Percentiles rank a stretch among this genome's conserved stretches.
Conservation (phyloP, 345 rosid genomes). For the Crucihimalaya himalaica region DNA sequence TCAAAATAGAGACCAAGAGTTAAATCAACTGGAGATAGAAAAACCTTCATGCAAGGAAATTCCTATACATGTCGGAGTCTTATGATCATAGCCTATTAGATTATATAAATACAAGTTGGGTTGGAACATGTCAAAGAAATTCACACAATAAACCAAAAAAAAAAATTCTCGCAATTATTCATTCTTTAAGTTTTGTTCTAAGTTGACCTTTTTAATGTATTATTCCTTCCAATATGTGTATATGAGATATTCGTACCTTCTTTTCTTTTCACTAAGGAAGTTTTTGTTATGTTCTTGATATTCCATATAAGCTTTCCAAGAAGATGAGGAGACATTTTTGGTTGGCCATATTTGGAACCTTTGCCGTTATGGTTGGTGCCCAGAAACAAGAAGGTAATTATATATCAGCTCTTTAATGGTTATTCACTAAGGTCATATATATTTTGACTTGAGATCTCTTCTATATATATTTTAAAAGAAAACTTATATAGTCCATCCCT, state of each 20-base stretch:
- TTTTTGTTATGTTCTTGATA: neutral
- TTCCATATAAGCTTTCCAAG: neutral
- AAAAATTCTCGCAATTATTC: neutral
- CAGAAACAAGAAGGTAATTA: constrained; percentile 36
- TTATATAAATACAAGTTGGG: too few relatives aligned
- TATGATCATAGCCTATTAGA: too few relatives aligned
- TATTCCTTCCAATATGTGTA: too few relatives aligned
- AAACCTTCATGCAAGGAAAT: too few relatives aligned
- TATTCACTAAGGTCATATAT: neutral
- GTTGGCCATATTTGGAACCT: constrained; percentile 25
- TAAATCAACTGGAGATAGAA: too few relatives aligned
- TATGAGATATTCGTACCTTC: too few relatives aligned
- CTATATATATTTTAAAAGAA: neutral
- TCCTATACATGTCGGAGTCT: too few relatives aligned
- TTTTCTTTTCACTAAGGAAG: too few relatives aligned
- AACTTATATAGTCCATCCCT: too few relatives aligned
- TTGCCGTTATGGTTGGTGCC: constrained; percentile 6
- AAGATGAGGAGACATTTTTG: constrained; percentile 10
- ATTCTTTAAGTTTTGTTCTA: neutral
- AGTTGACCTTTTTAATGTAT: neutral
- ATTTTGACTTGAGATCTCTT: neutral
- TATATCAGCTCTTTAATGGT: neutral
- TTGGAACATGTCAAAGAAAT: neutral
- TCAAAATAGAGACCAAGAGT: too few relatives aligned
- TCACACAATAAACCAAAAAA: neutral